phyloP scores from a whole-genome alignment of 2,329 filamentous ascomycete species.

The Fusarium sp. region DNA sequence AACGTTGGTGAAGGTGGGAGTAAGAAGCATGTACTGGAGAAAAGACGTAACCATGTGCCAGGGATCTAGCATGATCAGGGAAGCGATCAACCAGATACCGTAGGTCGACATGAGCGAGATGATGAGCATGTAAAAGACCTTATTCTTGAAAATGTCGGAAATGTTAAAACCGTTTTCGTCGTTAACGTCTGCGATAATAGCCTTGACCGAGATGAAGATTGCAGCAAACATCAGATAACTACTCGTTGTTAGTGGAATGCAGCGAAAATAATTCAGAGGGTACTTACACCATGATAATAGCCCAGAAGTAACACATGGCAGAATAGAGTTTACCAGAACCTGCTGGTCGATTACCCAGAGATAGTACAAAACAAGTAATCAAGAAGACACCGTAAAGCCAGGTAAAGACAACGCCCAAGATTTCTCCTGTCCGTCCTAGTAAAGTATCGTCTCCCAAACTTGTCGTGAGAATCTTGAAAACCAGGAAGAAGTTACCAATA shows the following conservation, averaged over 20 bases:
- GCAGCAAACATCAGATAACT: conserved; percentile 95
- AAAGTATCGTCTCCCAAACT: conserved; percentile 79
- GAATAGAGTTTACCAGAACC: conserved; percentile 95
- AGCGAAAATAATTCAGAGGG: not conserved
- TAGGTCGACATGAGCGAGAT: conserved; percentile 94
- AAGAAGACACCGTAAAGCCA: conserved; percentile 95
- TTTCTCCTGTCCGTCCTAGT: conserved; percentile 80
- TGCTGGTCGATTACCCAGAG: conserved; percentile 93
- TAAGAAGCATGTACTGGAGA: conserved; percentile 92
- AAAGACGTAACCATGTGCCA: conserved; percentile 99
- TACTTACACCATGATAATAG: conserved; percentile 87
- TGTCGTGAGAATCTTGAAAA: conserved; percentile 95
- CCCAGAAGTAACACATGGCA: conserved; percentile 99
- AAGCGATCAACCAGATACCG: conserved; percentile 90
- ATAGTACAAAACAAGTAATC: conserved; percentile 93
- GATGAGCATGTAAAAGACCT: conserved; percentile 92
- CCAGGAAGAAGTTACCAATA: conserved; percentile 98
- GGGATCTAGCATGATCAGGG: conserved; percentile 94
- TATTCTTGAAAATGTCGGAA: conserved; percentile 82
- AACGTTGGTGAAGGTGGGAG: conserved; percentile 97
- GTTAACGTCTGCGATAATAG: conserved; percentile 79
- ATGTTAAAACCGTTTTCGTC: conserved; percentile 75
- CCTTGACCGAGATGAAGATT: conserved; percentile 90
- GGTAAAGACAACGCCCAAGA: conserved; percentile 91
- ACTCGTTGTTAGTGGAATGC: conserved; percentile 40